Evolutionary conservation across 805 yeast species (phyloP).

Genomic region (Lipomyces yamadae): DNA sequence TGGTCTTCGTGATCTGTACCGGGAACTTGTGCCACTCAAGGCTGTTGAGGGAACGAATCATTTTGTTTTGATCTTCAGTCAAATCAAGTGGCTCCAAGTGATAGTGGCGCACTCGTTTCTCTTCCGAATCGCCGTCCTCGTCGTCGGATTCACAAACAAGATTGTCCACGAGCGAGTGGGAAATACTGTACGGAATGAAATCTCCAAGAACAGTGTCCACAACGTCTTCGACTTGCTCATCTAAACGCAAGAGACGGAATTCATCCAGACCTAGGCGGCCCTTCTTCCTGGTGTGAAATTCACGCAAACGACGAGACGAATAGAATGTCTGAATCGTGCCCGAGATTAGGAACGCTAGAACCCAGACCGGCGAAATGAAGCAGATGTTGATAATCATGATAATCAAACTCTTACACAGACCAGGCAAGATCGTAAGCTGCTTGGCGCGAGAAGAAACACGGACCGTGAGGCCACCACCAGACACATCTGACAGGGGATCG

Average conservation of each 20-base stretch:
- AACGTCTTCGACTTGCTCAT: conserved; percentile 66
- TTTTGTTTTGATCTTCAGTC: conserved; percentile 52
- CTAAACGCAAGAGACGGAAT: conserved; percentile 47
- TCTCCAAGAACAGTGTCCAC: conserved; percentile 55
- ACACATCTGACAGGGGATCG: conserved; percentile 22
- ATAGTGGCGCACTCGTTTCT: conserved; percentile 36
- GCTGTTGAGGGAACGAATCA: conserved; percentile 61
- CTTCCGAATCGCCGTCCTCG: conserved; percentile 42
- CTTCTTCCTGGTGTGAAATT: conserved; percentile 37
- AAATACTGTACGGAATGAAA: conserved; percentile 34
- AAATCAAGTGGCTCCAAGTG: conserved; percentile 48
- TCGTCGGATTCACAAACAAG: conserved; percentile 38
- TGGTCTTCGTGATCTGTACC: conserved; percentile 66
- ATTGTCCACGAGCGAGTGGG: conserved; percentile 40
- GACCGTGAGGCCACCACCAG: conserved; percentile 16
- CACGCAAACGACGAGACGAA: conserved; percentile 49
- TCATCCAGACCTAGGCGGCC: conserved; percentile 38
- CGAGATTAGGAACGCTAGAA: conserved; percentile 58
- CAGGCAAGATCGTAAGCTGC: conserved; percentile 21
- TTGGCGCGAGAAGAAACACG: conserved; percentile 17
- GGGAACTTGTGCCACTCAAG: conserved; percentile 74
- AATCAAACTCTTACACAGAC: conserved; percentile 33
- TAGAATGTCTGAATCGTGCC: conserved; percentile 50
- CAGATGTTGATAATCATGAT: conserved; percentile 48
- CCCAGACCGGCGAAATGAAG: conserved; percentile 67